A percentile compares a stretch with the other conserved stretches of the same genome.
Conservation (phyloP, 106 monocot species). For the Hemerocallis citrina region DNA sequence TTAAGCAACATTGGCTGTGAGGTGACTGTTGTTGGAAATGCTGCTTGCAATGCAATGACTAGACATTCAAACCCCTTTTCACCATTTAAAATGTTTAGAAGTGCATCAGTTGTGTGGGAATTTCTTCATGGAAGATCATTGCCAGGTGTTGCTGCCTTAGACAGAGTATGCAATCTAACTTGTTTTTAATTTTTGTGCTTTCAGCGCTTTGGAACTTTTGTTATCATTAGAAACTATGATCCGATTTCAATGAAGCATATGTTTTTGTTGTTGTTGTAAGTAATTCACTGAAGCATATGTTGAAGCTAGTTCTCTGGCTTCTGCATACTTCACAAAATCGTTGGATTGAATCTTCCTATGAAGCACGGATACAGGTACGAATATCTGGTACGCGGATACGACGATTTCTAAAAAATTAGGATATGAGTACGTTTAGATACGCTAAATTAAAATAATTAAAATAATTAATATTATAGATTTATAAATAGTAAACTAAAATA, state of each 20-base stretch:
- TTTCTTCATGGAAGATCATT: conserved; percentile 66
- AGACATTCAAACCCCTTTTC: conserved; percentile 9
- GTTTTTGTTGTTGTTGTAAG: background rate
- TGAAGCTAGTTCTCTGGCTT: background rate
- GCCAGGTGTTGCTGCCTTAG: conserved; percentile 83
- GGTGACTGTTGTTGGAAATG: conserved; percentile 52
- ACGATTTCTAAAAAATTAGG: no score
- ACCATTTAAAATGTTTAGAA: conserved; percentile 34
- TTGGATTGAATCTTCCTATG: no score
- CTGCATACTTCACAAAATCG: background rate
- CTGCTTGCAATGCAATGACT: conserved; percentile 34
- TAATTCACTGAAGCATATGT: no score
- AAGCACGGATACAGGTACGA: no score
- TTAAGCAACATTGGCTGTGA: conserved; percentile 47
- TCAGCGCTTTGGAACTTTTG: background rate
- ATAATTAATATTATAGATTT: no score
- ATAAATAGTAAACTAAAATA: no score
- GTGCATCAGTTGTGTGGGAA: conserved; percentile 75
- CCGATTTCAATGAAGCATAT: background rate
- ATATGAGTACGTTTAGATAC: no score
- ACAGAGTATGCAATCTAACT: conserved; percentile 51
- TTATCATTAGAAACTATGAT: background rate
- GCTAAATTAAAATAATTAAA: no score
- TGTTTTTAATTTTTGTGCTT: background rate
- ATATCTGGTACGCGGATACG: no score